These are phyloP conservation scores for Niebla homalea DNA, from an alignment of 495 filamentous ascomycete species.

Conservation along the genomic window DNA sequence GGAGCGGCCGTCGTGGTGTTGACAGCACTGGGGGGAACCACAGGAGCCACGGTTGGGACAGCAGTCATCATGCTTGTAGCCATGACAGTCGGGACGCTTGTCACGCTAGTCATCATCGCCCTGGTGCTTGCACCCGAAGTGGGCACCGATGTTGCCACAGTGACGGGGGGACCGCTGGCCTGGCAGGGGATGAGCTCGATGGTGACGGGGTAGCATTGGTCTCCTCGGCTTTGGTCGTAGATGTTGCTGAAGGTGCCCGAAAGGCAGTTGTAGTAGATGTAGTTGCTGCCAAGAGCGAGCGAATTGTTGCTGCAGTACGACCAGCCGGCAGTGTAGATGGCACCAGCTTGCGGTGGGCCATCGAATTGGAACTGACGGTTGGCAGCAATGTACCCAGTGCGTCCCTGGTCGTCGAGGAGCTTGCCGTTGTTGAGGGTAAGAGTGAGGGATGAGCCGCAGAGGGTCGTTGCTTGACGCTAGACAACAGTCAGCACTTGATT, in stretches of 20 bases:
- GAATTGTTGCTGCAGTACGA: conserved; percentile 45
- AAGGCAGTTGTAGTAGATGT: conserved; percentile 50
- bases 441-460: conserved; percentile 22
- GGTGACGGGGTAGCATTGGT: conserved; percentile 36
- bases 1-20: neutral
- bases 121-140: neutral
- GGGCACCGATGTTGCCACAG: neutral
- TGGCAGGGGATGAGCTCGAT: conserved; percentile 28
- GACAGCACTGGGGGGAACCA: neutral
- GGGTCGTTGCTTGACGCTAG: conserved; percentile 3
- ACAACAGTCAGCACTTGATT: conserved; percentile 24
- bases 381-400: conserved; percentile 57
- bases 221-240: conserved; percentile 41
- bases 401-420: conserved; percentile 40
- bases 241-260: conserved; percentile 52
- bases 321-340: conserved; percentile 57
- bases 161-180: neutral
- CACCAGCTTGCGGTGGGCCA: conserved; percentile 49
- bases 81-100: no score
- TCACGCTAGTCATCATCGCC: neutral
- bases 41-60: neutral
- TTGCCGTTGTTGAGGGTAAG: conserved; percentile 41
- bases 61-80: no score
- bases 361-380: conserved; percentile 72
- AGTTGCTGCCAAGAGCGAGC: conserved; percentile 43